Percentiles rank a stretch among this genome's conserved stretches.
These are phyloP conservation scores for Neurospora intermedia DNA, from an alignment of 495 filamentous ascomycete species.

Conservation along the genomic window DNA sequence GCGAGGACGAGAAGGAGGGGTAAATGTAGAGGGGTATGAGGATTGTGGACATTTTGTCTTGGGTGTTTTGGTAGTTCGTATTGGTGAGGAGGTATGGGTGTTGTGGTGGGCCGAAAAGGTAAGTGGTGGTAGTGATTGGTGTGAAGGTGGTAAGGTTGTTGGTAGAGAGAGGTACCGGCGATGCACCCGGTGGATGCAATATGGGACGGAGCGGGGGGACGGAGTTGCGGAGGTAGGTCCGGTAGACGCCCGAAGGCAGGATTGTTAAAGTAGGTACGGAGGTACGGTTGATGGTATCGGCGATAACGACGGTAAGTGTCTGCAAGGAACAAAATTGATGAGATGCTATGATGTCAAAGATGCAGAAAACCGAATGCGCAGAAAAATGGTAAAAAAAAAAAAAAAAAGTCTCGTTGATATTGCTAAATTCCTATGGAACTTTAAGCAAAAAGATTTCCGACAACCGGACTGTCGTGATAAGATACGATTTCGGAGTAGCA, in stretches of 20 bases:
- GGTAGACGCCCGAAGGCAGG: background rate
- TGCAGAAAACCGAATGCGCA: background rate
- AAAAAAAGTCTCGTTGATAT: background rate
- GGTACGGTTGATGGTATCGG: too few relatives aligned
- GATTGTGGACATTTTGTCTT: conserved; percentile 9
- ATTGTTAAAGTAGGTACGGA: background rate
- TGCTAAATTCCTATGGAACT: too few relatives aligned
- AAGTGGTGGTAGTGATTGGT: background rate
- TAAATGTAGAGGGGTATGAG: conserved; percentile 49
- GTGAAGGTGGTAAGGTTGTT: background rate
- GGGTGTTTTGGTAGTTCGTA: background rate
- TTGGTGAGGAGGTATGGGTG: background rate
- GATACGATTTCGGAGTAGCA: background rate
- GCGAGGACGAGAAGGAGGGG: conserved; percentile 28
- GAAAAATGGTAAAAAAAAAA: background rate
- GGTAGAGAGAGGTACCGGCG: background rate
- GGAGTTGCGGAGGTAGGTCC: background rate
- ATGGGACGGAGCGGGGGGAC: background rate
- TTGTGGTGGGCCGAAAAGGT: background rate
- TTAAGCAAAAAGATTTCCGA: background rate
- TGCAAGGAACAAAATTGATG: background rate
- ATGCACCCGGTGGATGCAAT: background rate
- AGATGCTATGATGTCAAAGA: background rate
- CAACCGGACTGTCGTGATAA: background rate
- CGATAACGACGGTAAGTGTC: background rate